phyloP scores from a whole-genome alignment of 495 filamentous ascomycete species.

The Rhizodiscina lignyota region DNA sequence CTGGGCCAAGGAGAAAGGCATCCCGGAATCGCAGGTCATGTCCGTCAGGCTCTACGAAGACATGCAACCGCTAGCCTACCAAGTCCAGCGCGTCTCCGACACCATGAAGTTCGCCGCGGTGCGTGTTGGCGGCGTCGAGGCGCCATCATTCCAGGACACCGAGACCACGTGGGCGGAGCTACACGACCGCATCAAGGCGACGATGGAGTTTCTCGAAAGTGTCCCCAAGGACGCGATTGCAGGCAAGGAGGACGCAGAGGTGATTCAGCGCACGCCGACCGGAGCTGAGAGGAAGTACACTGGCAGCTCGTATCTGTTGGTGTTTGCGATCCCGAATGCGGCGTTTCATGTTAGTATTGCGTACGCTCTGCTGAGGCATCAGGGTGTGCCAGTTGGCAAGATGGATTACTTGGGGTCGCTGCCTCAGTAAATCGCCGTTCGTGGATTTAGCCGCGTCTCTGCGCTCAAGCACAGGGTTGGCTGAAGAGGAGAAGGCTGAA shows the following conservation, averaged over 20 bases:
- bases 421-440: too few species aligned
- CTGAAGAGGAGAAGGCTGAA: too few species aligned
- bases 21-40: conserved; percentile 6
- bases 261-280: neutral
- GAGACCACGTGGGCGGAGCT: conserved; percentile 12
- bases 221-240: conserved; percentile 5
- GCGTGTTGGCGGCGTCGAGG: conserved; percentile 3
- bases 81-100: conserved; percentile 12
- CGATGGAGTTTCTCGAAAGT: conserved; percentile 8
- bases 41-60: conserved; percentile 8
- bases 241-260: conserved; percentile 7
- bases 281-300: conserved; percentile 8
- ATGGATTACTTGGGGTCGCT: conserved; percentile 34
- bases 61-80: conserved; percentile 11
- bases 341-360: conserved; percentile 40
- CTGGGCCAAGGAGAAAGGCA: conserved; percentile 8
- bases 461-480: too few species aligned
- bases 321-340: conserved; percentile 34
- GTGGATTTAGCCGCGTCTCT: too few species aligned
- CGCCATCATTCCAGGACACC: conserved; percentile 3
- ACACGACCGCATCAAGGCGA: conserved; percentile 5
- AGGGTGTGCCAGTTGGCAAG: conserved; percentile 43
- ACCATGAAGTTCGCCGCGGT: conserved; percentile 3
- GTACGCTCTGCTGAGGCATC: conserved; percentile 36
- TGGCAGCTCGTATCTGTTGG: conserved; percentile 17